Evolutionary conservation across 495 filamentous ascomycete species (phyloP), one percentile per base, ranked within the genome.

Genomic region (Mycothermus thermophilus): DNA sequence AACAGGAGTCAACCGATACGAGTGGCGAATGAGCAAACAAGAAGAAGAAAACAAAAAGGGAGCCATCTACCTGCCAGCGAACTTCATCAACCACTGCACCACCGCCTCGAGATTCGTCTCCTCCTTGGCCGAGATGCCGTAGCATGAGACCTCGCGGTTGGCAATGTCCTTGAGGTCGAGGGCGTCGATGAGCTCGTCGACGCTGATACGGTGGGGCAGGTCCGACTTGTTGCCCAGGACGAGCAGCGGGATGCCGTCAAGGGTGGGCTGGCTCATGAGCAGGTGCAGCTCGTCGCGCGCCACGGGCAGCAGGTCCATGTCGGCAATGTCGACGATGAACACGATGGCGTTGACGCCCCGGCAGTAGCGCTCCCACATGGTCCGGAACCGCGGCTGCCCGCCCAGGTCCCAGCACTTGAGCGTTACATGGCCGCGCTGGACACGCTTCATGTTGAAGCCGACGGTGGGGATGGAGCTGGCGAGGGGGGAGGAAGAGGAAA

Each of bases 301-400:
- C 38, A 83, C 73, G n/a, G 84, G 83, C 24, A 95, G 61, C 5
- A 85, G 77, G 19, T 71, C 70, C 14, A 64, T 63, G 54, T 94
- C 86, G 39, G 86, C 84, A 33, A 86, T 83, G 52, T 94, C 86
- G 37, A 61, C 34, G 58, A 97, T 93, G 60, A 94, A 97, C 33
- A 97, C 87, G 46, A 97, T 96, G 42, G 90, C 90, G 60, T 93
- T 94, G 43, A 95, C 90, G 26, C 85, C 87, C 30, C 85, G 80
- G 63, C 90, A 97, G 59, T 97, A 97, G 47, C 90, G 71, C 67
- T 96, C 90, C 90, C 90, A 97, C 90, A 97, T 97, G 40, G 84
- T 80, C 44, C 90, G 81, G 62, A 96, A 97, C 43, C 90, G 75
- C 50, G 88, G 88, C 66, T 97, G 90, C 17, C 90, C 90, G 40